A percentile compares a stretch with the other conserved stretches of the same genome.
Evolutionary conservation across 1,139 yeast species (phyloP).

Genomic region (Suhomyces yuchorum): DNA sequence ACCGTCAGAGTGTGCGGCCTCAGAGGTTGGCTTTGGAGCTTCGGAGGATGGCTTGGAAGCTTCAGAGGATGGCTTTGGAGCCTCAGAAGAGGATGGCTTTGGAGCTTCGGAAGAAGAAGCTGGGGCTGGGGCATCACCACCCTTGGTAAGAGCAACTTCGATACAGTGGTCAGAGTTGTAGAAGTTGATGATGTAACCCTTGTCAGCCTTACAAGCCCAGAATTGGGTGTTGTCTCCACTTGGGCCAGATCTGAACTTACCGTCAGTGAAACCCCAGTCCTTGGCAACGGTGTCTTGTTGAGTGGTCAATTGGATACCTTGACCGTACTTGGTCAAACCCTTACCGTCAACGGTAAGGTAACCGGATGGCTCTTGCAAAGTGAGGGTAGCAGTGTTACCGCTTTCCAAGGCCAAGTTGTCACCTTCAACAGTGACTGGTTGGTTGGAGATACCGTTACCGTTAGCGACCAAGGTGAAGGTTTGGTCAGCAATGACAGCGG

Average conservation of each 20-base stretch:
- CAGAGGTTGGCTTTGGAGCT: conserved; percentile 12
- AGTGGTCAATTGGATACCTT: conserved; percentile 17
- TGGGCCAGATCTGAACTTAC: conserved; percentile 27
- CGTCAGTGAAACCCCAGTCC: conserved; percentile 32
- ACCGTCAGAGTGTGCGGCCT: not conserved
- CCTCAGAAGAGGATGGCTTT: conserved; percentile 5
- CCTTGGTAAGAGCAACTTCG: conserved; percentile 18
- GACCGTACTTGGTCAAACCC: conserved; percentile 21
- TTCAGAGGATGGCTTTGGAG: conserved; percentile 8
- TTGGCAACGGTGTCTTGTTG: conserved; percentile 24
- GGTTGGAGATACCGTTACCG: conserved; percentile 25
- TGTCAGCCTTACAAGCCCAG: conserved; percentile 29
- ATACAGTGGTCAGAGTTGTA: conserved; percentile 20
- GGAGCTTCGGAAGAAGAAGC: conserved; percentile 4
- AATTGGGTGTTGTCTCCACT: conserved; percentile 20
- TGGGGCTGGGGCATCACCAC: conserved; percentile 6
- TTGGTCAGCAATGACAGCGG: conserved; percentile 35
- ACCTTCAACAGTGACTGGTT: conserved; percentile 24
- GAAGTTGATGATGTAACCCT: conserved; percentile 15
- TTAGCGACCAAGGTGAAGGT: conserved; percentile 29
- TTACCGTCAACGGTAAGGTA: conserved; percentile 25
- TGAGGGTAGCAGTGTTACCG: conserved; percentile 24
- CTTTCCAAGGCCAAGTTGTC: conserved; percentile 21
- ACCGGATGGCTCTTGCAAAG: conserved; percentile 36
- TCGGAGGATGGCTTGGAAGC: conserved; percentile 13